Conservation (phyloP, 2,329 filamentous ascomycete species). For the Alternaria brassicicola region DNA sequence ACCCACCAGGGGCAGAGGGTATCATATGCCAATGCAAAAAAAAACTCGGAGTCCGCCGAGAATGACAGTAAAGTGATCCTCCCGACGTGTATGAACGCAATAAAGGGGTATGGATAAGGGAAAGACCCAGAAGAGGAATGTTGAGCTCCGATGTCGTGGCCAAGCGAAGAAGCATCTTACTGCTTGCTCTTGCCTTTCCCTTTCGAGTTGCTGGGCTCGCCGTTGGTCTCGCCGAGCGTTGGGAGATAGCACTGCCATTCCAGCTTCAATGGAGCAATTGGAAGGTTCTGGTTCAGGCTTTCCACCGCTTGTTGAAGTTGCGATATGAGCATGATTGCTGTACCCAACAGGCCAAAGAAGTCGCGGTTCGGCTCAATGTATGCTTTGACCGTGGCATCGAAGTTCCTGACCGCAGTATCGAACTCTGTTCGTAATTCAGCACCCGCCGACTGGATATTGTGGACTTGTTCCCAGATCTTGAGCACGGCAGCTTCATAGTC, state of each 20-base stretch:
- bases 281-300: conserved; percentile 17
- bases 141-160: not conserved
- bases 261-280: conserved; percentile 1
- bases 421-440: conserved; percentile 6
- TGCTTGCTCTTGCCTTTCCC: not conserved
- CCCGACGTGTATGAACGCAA: not conserved
- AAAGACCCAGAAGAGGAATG: not conserved
- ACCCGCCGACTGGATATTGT: not conserved
- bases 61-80: not conserved
- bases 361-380: conserved; percentile 15
- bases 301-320: conserved; percentile 16
- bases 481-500: not conserved
- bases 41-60: not conserved
- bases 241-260: conserved; percentile 3
- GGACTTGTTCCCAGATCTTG: not conserved
- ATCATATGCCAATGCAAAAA: not conserved
- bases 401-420: conserved; percentile 3
- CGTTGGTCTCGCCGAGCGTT: not conserved
- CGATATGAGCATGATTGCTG: not conserved
- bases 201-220: not conserved
- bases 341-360: conserved; percentile 4
- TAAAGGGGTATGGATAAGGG: not conserved
- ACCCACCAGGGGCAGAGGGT: not conserved
- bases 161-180: not conserved
- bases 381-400: conserved; percentile 6